Base-by-base conservation (phyloP, 139 green algal genomes). In the Picochlorum sp. region DNA sequence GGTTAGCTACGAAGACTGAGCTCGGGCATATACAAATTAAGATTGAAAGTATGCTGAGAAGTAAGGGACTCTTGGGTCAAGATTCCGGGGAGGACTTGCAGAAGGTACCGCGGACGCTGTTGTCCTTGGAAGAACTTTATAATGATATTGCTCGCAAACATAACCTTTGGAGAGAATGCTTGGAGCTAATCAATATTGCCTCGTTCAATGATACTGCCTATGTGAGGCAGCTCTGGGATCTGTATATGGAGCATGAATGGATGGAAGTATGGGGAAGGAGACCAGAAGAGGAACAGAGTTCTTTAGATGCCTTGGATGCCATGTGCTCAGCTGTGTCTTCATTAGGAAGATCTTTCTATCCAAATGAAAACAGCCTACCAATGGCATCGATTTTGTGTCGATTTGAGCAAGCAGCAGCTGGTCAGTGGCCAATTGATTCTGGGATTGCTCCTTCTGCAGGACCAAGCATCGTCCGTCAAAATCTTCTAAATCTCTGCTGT, bases 171-270 rank as follows among this genome's bases (percentile, higher is more conserved):
- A 77, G 75, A n/a, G 54, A 89, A 23, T 89, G 81, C 72, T 66
- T 96, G 50, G 81, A 88, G 62, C 78, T 92, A 55, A 75, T 91
- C 44, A 66, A 86, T 62, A 82, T 92, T 59, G 75, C 87, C 16
- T 31, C 59, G 20, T 68, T 71, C 24, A 50, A 45, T 8, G 72
- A 85, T 47, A n/a, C 61, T 9, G 37, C n/a, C 21, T 81, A 79
- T 49, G 74, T 88, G 20, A 68, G 78, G 20, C 76, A 88, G 51
- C 73, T 95, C 51, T 96, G 88, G 88, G 89, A 96, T 80, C 67
- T 89, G 31, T 69, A 79, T 31, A 74, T 94, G 28, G 55, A 68
- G 30, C n/a, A 14, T 28, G 50, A 60, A 66, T 54, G 75, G 34
- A 44, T 56, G 38, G 21, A 28, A 3, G 69, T 31, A 6, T 67